These are phyloP conservation scores for Nigrospora oryzae DNA, from an alignment of 2,329 filamentous ascomycete genomes.

Conservation along the genomic window DNA sequence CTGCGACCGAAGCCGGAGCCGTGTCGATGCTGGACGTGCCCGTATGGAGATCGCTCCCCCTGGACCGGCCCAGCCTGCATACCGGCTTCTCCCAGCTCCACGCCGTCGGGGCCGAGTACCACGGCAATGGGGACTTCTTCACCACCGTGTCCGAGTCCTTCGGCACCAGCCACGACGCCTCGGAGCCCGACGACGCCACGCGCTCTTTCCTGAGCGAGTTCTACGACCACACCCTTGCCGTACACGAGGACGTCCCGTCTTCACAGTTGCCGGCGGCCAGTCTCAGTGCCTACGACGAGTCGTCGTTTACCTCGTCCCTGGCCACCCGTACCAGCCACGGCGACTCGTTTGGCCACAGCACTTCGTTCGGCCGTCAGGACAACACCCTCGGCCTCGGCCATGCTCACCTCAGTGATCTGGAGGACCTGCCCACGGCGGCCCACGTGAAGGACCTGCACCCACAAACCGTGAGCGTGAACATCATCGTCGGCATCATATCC, in stretches of 20 bases:
- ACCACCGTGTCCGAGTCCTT: constrained; percentile 24
- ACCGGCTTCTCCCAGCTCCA: constrained; percentile 46
- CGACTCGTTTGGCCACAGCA: constrained; percentile 18
- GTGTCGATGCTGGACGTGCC: constrained; percentile 17
- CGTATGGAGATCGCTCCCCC: constrained; percentile 46
- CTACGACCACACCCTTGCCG: constrained; percentile 68
- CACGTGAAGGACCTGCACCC: constrained; percentile 62
- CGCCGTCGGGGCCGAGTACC: constrained; percentile 18
- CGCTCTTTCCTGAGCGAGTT: constrained; percentile 49
- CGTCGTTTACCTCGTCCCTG: constrained; percentile 26
- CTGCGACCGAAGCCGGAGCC: too few species aligned
- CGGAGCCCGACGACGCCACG: too few species aligned
- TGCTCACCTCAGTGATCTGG: constrained; percentile 52
- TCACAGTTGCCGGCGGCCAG: constrained; percentile 41
- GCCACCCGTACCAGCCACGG: constrained; percentile 19
- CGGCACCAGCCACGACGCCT: too few species aligned
- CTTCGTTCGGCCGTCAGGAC: constrained; percentile 8
- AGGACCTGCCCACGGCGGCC: constrained; percentile 58
- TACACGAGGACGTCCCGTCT: constrained; percentile 58
- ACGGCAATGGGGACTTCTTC: constrained; percentile 36
- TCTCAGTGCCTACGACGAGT: constrained; percentile 9
- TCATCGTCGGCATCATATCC: constrained; percentile 74
- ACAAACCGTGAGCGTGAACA: constrained; percentile 72
- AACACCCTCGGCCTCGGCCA: constrained; percentile 16
- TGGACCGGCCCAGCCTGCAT: constrained; percentile 34